Conservation (phyloP, 345 rosid genomes). For the Aquilaria yunnanensis region DNA sequence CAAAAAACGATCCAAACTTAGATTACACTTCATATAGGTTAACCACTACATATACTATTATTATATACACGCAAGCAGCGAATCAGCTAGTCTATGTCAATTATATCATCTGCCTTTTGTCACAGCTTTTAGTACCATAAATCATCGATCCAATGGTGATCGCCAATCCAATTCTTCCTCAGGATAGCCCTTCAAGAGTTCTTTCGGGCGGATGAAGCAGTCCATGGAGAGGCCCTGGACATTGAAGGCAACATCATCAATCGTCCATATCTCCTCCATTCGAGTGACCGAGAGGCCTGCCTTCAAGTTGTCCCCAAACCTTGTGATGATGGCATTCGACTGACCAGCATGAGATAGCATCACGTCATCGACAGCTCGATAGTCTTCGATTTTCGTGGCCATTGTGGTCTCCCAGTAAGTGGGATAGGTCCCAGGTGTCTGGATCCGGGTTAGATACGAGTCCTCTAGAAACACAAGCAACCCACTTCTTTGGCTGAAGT, state of each 20-base stretch:
- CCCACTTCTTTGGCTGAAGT: constrained; percentile 93
- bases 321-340: constrained; percentile 63
- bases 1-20: not conserved
- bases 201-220: constrained; percentile 86
- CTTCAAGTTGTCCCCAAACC: constrained; percentile 74
- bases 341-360: constrained; percentile 88
- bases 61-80: constrained; percentile 2
- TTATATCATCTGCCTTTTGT: not conserved
- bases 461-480: constrained; percentile 64
- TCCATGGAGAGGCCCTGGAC: constrained; percentile 74
- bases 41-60: not conserved
- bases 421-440: constrained; percentile 66
- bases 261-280: constrained; percentile 80
- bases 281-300: constrained; percentile 69
- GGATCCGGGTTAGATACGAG: constrained; percentile 72
- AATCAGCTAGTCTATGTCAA: constrained; percentile 10
- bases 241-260: constrained; percentile 84
- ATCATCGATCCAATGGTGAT: constrained; percentile 20
- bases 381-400: constrained; percentile 68
- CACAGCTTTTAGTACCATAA: not conserved
- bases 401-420: constrained; percentile 96
- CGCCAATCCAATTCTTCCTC: constrained; percentile 34
- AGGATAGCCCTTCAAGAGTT: constrained; percentile 37
- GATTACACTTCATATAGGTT: not conserved
- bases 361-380: constrained; percentile 58